Conservation (phyloP, 805 yeast genomes). For the Metschnikowia picachoensis region DNA sequence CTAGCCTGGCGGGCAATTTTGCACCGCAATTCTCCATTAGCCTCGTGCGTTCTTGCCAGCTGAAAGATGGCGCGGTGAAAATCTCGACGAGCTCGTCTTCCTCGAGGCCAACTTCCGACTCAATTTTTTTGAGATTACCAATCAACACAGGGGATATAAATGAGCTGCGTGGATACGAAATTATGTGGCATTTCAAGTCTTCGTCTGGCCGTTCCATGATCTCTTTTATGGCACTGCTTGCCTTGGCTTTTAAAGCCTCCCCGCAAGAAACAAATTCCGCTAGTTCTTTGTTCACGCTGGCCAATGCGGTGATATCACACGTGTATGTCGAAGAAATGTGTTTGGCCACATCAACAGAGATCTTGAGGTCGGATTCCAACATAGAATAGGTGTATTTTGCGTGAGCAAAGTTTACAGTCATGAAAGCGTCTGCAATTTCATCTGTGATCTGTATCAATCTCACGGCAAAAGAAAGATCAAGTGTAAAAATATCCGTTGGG, state of each 20-base stretch:
- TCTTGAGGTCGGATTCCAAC: not conserved
- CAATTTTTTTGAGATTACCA: not conserved
- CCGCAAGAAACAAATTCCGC: not conserved
- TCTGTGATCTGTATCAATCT: too few species aligned
- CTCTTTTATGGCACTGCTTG: not conserved
- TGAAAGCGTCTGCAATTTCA: too few species aligned
- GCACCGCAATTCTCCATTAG: not conserved
- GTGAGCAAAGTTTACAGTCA: too few species aligned
- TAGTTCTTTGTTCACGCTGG: not conserved
- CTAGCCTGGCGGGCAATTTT: not conserved
- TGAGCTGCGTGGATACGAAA: not conserved
- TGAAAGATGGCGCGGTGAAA: not conserved
- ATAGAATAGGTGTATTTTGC: not conserved
- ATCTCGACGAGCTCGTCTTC: not conserved
- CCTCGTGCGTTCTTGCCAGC: not conserved
- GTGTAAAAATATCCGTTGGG: constrained; percentile 3
- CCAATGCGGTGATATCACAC: not conserved
- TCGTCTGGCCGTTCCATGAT: not conserved
- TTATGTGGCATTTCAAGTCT: not conserved
- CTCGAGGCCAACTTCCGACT: constrained; percentile 6
- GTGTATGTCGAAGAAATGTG: not conserved
- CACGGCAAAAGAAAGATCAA: constrained; percentile 1
- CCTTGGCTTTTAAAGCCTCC: not conserved
- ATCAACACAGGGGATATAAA: not conserved
- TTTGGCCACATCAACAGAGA: not conserved